A percentile compares a stretch with the other conserved stretches of the same genome.
These are phyloP conservation scores for Meyerozyma elateridarum DNA, from an alignment of 1,139 yeast genomes.

Conservation along the genomic window DNA sequence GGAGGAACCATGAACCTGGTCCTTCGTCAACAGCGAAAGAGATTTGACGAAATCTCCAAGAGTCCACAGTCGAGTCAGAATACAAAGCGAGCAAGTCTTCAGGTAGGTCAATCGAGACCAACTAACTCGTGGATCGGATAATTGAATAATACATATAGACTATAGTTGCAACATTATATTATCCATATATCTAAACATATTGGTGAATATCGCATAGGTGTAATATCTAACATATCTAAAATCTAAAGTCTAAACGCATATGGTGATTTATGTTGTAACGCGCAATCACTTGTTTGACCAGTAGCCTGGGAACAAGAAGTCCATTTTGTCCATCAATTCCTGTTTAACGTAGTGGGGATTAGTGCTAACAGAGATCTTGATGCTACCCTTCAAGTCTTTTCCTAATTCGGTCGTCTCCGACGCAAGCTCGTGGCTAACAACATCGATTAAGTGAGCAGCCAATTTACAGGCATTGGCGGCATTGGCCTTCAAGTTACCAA, in stretches of 20 bases:
- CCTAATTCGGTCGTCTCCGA: constrained; percentile 55
- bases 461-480: constrained; percentile 78
- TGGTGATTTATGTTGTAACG: too few species aligned
- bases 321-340: constrained; percentile 73
- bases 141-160: not conserved
- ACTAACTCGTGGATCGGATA: constrained; percentile 17
- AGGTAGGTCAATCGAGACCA: constrained; percentile 22
- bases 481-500: constrained; percentile 85
- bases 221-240: too few species aligned
- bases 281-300: too few species aligned
- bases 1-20: constrained; percentile 27
- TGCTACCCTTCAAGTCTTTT: constrained; percentile 64
- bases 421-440: constrained; percentile 57
- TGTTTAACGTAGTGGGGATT: constrained; percentile 69
- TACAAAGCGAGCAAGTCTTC: constrained; percentile 26
- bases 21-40: constrained; percentile 24
- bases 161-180: not conserved
- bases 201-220: too few species aligned
- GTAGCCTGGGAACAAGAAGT: constrained; percentile 88
- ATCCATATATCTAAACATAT: not conserved
- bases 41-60: constrained; percentile 15
- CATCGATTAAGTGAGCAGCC: constrained; percentile 64
- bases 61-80: constrained; percentile 15
- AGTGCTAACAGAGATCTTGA: constrained; percentile 81
- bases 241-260: too few species aligned